Percentiles rank a stretch among this genome's conserved stretches.
Evolutionary conservation across 257 asterid genomes (phyloP).

Genomic region (Solanum neorickii): DNA sequence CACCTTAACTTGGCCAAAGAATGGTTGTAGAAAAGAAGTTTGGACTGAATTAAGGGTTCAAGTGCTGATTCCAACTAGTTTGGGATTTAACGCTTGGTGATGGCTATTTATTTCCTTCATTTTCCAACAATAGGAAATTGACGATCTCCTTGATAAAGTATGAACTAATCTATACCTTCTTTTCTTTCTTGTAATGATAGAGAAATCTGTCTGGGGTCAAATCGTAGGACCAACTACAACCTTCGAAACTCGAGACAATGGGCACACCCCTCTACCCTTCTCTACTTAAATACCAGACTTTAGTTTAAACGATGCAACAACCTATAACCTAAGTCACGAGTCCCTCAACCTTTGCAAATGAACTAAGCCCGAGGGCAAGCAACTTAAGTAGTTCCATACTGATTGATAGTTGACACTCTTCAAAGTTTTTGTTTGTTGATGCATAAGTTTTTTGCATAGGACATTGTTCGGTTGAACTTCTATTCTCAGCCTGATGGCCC

Average conservation of each 20-base stretch:
- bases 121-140: neutral
- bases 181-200: neutral
- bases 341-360: neutral
- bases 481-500: constrained; percentile 96
- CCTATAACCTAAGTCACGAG: neutral
- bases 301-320: neutral
- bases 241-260: neutral
- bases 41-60: neutral
- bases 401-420: neutral
- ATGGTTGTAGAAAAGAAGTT: neutral
- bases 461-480: constrained; percentile 59
- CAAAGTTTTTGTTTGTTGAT: constrained; percentile 2
- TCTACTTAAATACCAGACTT: neutral
- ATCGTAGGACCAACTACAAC: neutral
- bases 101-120: neutral
- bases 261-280: neutral
- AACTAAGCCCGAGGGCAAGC: neutral
- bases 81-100: neutral
- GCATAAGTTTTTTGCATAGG: constrained; percentile 26
- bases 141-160: neutral
- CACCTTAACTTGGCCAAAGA: neutral
- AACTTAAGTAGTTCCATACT: neutral
- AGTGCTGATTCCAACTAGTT: neutral
- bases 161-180: neutral
- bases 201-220: neutral